These are phyloP conservation scores for Cymbopogon flexuosus DNA, from an alignment of 202 grass and related monocot genomes.

Conservation along the genomic window DNA sequence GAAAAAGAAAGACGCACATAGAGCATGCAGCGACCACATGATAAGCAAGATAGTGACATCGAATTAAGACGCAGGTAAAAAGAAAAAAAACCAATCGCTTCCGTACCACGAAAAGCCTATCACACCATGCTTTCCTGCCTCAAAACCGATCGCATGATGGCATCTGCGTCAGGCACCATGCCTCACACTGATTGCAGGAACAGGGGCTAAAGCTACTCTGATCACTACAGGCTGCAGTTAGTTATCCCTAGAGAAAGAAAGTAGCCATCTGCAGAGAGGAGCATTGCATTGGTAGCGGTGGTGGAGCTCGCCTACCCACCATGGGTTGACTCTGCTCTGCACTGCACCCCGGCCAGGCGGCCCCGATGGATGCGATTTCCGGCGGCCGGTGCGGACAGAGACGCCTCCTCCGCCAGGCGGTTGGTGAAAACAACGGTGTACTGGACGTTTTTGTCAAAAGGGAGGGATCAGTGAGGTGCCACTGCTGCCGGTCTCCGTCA, in stretches of 20 bases:
- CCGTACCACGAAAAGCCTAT: neutral
- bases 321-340: neutral
- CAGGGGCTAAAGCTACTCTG: neutral
- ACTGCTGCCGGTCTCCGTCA: neutral
- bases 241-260: neutral
- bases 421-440: conserved; percentile 37
- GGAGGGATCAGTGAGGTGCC: neutral
- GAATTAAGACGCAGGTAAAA: neutral
- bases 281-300: neutral
- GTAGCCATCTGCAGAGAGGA: neutral
- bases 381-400: neutral
- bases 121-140: neutral
- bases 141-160: neutral
- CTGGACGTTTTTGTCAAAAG: neutral
- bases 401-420: conserved; percentile 24
- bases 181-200: neutral
- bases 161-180: neutral
- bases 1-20: too few species aligned
- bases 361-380: neutral
- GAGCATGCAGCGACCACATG: neutral
- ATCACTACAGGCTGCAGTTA: too few species aligned
- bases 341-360: too few species aligned
- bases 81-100: neutral
- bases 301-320: neutral
- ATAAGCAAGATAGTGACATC: neutral